Evolutionary conservation across 306 rosid species (phyloP).

Genomic region (Glycine latifolia): DNA sequence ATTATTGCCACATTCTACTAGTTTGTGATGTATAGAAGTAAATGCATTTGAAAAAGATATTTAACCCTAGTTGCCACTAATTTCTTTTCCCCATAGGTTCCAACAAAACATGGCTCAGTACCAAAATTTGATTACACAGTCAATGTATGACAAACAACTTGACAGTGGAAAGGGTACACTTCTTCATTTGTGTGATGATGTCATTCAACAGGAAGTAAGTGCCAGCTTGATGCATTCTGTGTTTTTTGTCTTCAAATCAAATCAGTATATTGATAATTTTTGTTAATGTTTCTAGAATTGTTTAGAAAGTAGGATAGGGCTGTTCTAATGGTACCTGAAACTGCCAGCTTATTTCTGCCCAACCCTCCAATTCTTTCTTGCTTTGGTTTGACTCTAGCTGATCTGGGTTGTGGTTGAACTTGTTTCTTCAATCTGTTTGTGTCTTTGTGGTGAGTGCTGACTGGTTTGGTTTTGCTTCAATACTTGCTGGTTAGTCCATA

Average conservation of each 20-base stretch:
- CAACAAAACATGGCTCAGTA: slow-evolving; percentile 87
- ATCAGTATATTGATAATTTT: slow-evolving; percentile 10
- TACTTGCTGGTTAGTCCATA: background rate
- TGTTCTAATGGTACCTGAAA: slow-evolving; percentile 16
- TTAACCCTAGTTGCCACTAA: slow-evolving; percentile 33
- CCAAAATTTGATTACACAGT: slow-evolving; percentile 94
- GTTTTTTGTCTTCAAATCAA: background rate
- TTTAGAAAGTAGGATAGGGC: slow-evolving; percentile 28
- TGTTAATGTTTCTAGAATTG: background rate
- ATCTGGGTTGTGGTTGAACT: background rate
- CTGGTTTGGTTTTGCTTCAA: background rate
- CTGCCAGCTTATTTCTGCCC: background rate
- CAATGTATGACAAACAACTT: slow-evolving; percentile 95
- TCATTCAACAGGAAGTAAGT: slow-evolving; percentile 97
- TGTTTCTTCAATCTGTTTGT: background rate
- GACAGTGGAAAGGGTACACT: slow-evolving; percentile 99
- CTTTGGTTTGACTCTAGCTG: background rate
- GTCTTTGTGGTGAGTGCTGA: background rate
- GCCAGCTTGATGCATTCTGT: slow-evolving; percentile 38
- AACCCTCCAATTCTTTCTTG: background rate
- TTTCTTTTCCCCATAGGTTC: slow-evolving; percentile 61
- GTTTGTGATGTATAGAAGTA: slow-evolving; percentile 17
- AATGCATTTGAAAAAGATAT: slow-evolving; percentile 21
- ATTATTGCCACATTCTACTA: slow-evolving; percentile 8
- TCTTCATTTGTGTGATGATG: slow-evolving; percentile 98